phyloP scores from a whole-genome alignment of 164 flowering plant species.

The Vitis amurensis region DNA sequence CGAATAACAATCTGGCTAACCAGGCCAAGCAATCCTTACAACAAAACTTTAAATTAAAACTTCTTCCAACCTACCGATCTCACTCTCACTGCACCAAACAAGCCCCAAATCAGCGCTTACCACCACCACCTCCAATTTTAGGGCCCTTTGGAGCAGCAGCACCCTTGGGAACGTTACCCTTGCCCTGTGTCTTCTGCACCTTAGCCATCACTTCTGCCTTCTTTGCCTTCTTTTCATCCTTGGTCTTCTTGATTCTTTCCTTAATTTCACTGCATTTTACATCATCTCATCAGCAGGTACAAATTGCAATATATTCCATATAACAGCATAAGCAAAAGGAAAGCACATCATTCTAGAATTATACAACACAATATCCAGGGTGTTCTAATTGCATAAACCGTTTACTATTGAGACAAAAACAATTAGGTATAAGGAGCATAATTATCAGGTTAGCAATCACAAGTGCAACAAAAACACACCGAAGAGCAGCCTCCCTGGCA shows the following conservation, averaged over 20 bases:
- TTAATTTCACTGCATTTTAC: slow-evolving; percentile 42
- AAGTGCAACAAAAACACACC: slow-evolving; percentile 25
- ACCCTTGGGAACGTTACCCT: slow-evolving; percentile 35
- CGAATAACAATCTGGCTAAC: not conserved
- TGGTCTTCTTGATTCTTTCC: slow-evolving; percentile 61
- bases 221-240: slow-evolving; percentile 68
- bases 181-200: slow-evolving; percentile 33
- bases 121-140: slow-evolving; percentile 58
- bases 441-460: too few relatives aligned
- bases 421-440: too few relatives aligned
- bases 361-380: not conserved
- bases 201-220: slow-evolving; percentile 50
- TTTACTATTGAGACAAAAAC: too few relatives aligned
- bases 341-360: not conserved
- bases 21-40: slow-evolving; percentile 3
- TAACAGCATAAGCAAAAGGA: not conserved
- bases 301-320: not conserved
- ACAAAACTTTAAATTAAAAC: not conserved
- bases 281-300: not conserved
- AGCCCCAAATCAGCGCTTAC: slow-evolving; percentile 32
- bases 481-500: slow-evolving; percentile 63
- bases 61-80: not conserved
- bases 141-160: slow-evolving; percentile 44
- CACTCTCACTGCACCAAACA: not conserved
- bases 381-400: not conserved